phyloP scores from a whole-genome alignment of 495 filamentous ascomycete species.

The Hapsidospora chrysogenum region DNA sequence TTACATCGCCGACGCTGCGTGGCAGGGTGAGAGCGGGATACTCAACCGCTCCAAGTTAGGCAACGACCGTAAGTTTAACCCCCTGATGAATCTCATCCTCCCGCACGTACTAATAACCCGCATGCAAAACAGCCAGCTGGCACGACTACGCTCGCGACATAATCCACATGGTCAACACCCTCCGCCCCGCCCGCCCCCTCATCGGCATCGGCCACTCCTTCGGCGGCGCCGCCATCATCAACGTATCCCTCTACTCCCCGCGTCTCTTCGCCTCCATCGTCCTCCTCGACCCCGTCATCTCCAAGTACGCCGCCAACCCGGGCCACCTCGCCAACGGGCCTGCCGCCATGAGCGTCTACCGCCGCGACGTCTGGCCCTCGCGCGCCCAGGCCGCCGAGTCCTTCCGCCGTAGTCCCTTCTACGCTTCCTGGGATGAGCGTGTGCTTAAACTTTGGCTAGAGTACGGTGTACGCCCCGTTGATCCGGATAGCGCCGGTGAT shows the following conservation, averaged over 20 bases:
- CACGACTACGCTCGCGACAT: constrained; percentile 77
- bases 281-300: constrained; percentile 22
- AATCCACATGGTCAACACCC: constrained; percentile 70
- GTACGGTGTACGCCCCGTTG: constrained; percentile 41
- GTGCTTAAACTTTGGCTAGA: constrained; percentile 48
- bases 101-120: too few species aligned
- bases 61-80: constrained; percentile 48
- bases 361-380: constrained; percentile 58
- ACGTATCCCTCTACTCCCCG: constrained; percentile 51
- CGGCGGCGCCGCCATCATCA: constrained; percentile 53
- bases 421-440: constrained; percentile 54
- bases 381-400: constrained; percentile 41
- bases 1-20: constrained; percentile 72
- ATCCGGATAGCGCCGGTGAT: too few species aligned
- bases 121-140: constrained; percentile 46
- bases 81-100: background rate
- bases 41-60: constrained; percentile 60
- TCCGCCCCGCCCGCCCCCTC: constrained; percentile 66
- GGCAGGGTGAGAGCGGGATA: constrained; percentile 59
- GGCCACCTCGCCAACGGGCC: constrained; percentile 3
- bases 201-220: constrained; percentile 83
- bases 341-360: constrained; percentile 21
- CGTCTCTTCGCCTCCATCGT: constrained; percentile 45
- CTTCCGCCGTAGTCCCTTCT: constrained; percentile 48
- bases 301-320: constrained; percentile 20